phyloP scores from a whole-genome alignment of 441 rosid species.

The Metrosideros polymorpha region DNA sequence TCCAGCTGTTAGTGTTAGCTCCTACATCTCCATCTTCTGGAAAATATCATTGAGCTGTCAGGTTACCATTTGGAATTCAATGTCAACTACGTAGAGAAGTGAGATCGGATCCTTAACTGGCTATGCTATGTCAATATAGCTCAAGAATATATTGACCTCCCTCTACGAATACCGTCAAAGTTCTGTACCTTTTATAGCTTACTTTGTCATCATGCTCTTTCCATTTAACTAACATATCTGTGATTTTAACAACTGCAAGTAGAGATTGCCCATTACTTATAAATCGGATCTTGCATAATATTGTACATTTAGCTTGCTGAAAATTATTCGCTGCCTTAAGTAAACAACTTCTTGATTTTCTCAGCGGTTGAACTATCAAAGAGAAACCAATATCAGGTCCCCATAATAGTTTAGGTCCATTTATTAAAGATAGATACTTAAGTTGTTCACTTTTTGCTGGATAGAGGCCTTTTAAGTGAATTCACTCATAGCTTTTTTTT shows the following conservation, averaged over 20 bases:
- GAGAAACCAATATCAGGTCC: background rate
- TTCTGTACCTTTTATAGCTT: background rate
- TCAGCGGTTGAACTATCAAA: background rate
- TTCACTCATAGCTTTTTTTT: background rate
- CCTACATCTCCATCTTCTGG: background rate
- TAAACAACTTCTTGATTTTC: background rate
- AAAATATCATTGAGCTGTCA: background rate
- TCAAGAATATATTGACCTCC: background rate
- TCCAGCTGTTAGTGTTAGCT: background rate
- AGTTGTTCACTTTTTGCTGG: background rate
- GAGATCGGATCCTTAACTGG: background rate
- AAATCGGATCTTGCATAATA: background rate
- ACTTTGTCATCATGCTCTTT: background rate
- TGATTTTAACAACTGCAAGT: background rate
- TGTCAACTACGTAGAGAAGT: background rate
- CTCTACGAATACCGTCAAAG: background rate
- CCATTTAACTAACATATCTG: background rate
- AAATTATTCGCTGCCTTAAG: background rate
- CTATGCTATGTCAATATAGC: background rate
- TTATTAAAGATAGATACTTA: background rate
- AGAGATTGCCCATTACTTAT: background rate
- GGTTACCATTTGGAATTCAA: background rate
- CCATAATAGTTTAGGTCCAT: background rate
- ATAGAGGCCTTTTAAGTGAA: background rate
- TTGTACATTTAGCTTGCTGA: background rate